Base-by-base conservation (phyloP, 2,329 filamentous ascomycete genomes). In the Aspergillus sp. region DNA sequence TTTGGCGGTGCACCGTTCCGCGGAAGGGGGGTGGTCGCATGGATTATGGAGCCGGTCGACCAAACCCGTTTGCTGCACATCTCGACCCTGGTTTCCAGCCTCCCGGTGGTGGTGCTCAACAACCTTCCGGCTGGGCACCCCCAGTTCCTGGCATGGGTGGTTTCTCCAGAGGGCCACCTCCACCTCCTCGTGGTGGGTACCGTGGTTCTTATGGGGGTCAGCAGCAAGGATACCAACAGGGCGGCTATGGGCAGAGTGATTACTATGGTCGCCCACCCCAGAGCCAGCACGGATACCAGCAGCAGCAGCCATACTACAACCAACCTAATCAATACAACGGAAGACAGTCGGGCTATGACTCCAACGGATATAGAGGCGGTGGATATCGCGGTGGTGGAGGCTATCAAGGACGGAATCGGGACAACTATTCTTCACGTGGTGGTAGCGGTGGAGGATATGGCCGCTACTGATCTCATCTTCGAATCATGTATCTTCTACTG, bases 1-100 rank as follows among this genome's bases (percentile, higher is more conserved):
- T 82, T 82, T 56, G 85, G 86, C 9, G 86, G 86, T 31, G 85
- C 76, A 5, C 82, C 82, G 12, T 71, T 87, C 37, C 65, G 68
- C 46, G 71, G 70, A 48, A 65, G 70, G 42, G 65, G 75, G 68
- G 74, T 42, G 70, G 76, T 29, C 72, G 70, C 12, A 77, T 81
- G 59, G 81, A 79, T 50, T 83, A 82, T 59, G 70, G 68, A 31
- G 60, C 46, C 38, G 59, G 65, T 40, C 60, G 68, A 44, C 62
- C 67, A 19, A 74, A 73, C 48, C 71, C 70, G 10, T 73, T 72
- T 42, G 70, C 70, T 13, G 70, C 70, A n/a, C 70, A 72, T 48
- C 59, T 73, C 30, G 67, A 72, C 47, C 70, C 70, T 27, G 66
- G 60, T 34, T 73, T 71, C 46, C 59, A 60, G 40, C 59, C 64